Evolutionary conservation across 257 asterid species (phyloP).

Genomic region (Penstemon davidsonii): DNA sequence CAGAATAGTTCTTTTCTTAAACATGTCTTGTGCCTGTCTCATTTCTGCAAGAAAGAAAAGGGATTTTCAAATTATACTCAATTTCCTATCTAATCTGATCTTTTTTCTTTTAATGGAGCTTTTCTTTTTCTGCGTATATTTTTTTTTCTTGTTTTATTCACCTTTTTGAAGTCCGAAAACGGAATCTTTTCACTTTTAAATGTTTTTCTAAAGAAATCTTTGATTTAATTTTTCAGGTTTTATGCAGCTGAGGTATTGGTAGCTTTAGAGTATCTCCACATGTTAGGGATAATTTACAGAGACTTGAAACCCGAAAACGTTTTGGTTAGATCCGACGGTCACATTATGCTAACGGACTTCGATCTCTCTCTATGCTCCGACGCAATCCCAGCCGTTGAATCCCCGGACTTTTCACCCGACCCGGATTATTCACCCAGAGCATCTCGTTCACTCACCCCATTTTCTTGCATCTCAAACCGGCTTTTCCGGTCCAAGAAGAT

Average conservation of each 20-base stretch:
- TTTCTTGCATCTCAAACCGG: slow-evolving; percentile 64
- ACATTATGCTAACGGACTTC: slow-evolving; percentile 86
- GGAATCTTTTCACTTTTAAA: slow-evolving; percentile 28
- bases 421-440: slow-evolving; percentile 34
- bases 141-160: slow-evolving; percentile 23
- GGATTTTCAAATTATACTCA: background rate
- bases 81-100: background rate
- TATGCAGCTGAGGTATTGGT: slow-evolving; percentile 92
- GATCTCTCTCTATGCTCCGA: slow-evolving; percentile 84
- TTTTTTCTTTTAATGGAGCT: slow-evolving; percentile 24
- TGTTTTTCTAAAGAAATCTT: slow-evolving; percentile 18
- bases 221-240: slow-evolving; percentile 44
- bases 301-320: slow-evolving; percentile 92
- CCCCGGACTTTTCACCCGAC: slow-evolving; percentile 45
- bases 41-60: background rate
- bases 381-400: slow-evolving; percentile 77
- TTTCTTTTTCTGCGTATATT: slow-evolving; percentile 31
- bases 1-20: slow-evolving; percentile 14
- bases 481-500: slow-evolving; percentile 71
- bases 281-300: slow-evolving; percentile 87
- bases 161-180: slow-evolving; percentile 20
- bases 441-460: slow-evolving; percentile 41
- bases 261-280: slow-evolving; percentile 84
- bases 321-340: slow-evolving; percentile 89
- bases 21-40: slow-evolving; percentile 4